phyloP scores from a whole-genome alignment of 345 rosid species.

The Cardamine occulta region DNA sequence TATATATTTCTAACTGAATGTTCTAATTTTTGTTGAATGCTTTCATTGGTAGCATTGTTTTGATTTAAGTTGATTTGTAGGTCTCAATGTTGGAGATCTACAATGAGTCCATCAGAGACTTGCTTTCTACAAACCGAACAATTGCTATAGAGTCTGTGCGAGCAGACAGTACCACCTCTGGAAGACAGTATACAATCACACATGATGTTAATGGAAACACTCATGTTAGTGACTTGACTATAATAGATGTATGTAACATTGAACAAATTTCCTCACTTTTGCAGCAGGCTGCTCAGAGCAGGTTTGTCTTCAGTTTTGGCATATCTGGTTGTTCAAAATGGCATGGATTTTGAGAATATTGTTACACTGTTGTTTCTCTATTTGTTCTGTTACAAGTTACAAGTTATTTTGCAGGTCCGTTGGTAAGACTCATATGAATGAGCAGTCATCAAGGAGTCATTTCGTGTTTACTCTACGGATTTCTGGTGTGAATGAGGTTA shows the following conservation, averaged over 20 bases:
- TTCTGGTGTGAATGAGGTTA: constrained; percentile 84
- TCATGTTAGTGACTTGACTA: constrained; percentile 77
- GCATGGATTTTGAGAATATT: not conserved
- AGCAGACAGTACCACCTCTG: constrained; percentile 57
- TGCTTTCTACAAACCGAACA: constrained; percentile 58
- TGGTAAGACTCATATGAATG: constrained; percentile 91
- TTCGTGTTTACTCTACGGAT: constrained; percentile 88
- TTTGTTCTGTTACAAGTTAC: not conserved
- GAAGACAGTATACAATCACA: constrained; percentile 78
- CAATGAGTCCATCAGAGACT: constrained; percentile 86
- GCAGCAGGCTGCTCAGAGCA: constrained; percentile 88
- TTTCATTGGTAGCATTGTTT: not conserved
- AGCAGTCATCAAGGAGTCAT: constrained; percentile 80
- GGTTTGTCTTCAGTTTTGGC: constrained; percentile 50
- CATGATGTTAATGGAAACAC: constrained; percentile 87
- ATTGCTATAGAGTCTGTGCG: constrained; percentile 48
- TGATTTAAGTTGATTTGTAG: constrained; percentile 40
- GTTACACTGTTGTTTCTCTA: not conserved
- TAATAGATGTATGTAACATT: constrained; percentile 78
- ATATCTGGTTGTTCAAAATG: not conserved
- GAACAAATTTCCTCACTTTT: constrained; percentile 76
- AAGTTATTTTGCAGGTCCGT: constrained; percentile 60
- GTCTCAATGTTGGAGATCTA: constrained; percentile 98
- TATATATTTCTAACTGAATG: not conserved
- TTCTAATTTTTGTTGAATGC: constrained; percentile 5